These are phyloP conservation scores for Neonectria faginata DNA, from an alignment of 2,329 filamentous ascomycete species.

Conservation along the genomic window DNA sequence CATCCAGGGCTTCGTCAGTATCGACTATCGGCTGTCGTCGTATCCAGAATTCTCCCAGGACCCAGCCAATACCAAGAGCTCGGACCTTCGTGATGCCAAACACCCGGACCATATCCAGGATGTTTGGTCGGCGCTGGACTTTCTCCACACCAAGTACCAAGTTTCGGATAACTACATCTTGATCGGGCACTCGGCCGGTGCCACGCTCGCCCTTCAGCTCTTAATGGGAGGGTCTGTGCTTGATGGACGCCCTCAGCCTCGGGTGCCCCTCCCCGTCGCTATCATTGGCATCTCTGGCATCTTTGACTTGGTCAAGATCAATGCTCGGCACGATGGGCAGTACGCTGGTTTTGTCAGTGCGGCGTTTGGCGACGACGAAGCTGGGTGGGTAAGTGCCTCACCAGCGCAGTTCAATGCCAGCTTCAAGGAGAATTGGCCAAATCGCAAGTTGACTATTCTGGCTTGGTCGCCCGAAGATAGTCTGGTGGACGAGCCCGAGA, in stretches of 20 bases:
- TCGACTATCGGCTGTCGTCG: conserved; percentile 72
- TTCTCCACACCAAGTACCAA: conserved; percentile 59
- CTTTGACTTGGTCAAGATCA: conserved; percentile 71
- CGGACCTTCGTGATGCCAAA: conserved; percentile 56
- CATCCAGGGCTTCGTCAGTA: conserved; percentile 71
- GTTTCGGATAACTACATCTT: conserved; percentile 66
- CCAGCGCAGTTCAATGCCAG: conserved; percentile 60
- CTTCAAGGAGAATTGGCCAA: conserved; percentile 56
- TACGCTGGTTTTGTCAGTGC: conserved; percentile 69
- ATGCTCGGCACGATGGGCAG: conserved; percentile 56
- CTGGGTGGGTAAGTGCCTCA: conserved; percentile 66
- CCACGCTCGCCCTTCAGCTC: conserved; percentile 72
- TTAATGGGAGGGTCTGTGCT: conserved; percentile 58
- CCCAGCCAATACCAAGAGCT: conserved; percentile 39
- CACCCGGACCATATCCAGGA: conserved; percentile 73
- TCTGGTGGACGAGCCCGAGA: conserved; percentile 68
- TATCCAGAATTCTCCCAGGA: conserved; percentile 58
- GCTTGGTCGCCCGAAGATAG: conserved; percentile 61
- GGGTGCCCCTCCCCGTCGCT: conserved; percentile 58
- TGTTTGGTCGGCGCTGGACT: conserved; percentile 62
- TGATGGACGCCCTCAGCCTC: conserved; percentile 30
- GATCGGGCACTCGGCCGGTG: conserved; percentile 72
- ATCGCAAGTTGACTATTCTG: conserved; percentile 52
- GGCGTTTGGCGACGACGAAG: conserved; percentile 69
- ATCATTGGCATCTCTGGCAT: conserved; percentile 75